phyloP scores from a whole-genome alignment of 306 rosid genomes.

The Lablab purpureus region DNA sequence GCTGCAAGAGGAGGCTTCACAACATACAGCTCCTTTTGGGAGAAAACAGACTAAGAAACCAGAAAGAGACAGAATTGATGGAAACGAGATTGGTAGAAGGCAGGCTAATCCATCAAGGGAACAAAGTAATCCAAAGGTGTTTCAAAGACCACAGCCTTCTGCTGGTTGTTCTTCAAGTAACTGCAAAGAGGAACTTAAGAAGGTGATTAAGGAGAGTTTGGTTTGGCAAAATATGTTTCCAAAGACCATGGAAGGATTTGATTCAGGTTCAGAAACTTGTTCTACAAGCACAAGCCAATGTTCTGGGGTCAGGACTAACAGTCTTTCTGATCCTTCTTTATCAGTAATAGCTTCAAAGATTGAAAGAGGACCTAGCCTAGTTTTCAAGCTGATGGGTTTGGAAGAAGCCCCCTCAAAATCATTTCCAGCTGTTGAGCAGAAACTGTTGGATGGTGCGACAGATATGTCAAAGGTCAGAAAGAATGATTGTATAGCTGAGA shows the following conservation, averaged over 20 bases:
- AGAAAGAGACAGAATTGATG: neutral
- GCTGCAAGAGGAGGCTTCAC: conserved; percentile 5
- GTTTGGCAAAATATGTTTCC: conserved; percentile 41
- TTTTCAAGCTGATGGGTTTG: conserved; percentile 85
- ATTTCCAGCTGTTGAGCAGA: conserved; percentile 46
- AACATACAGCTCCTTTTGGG: neutral
- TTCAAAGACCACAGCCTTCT: neutral
- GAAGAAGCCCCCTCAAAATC: conserved; percentile 59
- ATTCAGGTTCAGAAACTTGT: conserved; percentile 55
- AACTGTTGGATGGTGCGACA: conserved; percentile 38
- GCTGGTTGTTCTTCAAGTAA: conserved; percentile 18
- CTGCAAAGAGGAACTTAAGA: conserved; percentile 46
- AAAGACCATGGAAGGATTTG: conserved; percentile 36
- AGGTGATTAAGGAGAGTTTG: conserved; percentile 49
- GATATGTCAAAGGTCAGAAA: neutral
- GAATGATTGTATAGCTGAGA: neutral
- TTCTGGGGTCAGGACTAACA: conserved; percentile 39
- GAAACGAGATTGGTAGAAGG: neutral
- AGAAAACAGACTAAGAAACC: conserved; percentile 7
- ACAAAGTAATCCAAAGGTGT: neutral
- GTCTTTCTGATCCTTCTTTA: conserved; percentile 48
- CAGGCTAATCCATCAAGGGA: conserved; percentile 13
- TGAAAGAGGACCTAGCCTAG: conserved; percentile 60
- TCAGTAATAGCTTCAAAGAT: conserved; percentile 52
- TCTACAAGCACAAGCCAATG: conserved; percentile 70